Percentiles rank a stretch among this genome's conserved stretches.
Evolutionary conservation across 441 rosid species (phyloP).

Genomic region (Corymbia calophylla): DNA sequence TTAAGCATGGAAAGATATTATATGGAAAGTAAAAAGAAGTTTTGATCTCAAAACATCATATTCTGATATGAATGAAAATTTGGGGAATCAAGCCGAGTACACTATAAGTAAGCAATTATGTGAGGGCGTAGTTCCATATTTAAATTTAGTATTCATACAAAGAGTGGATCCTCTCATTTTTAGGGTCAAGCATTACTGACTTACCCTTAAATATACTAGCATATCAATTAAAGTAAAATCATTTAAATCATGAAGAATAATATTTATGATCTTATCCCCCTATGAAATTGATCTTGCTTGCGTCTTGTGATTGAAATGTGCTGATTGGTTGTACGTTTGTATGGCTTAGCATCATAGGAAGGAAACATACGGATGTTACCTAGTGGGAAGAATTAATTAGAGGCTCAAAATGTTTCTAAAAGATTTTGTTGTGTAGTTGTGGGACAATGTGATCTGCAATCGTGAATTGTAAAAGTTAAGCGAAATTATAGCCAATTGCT

Average conservation of each 20-base stretch:
- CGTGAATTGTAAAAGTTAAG: not conserved
- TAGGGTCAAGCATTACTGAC: not conserved
- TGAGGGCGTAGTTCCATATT: not conserved
- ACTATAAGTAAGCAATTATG: not conserved
- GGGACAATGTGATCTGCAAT: not conserved
- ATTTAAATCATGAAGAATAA: not conserved
- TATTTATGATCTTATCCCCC: not conserved
- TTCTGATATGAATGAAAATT: not conserved
- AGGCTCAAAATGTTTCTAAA: not conserved
- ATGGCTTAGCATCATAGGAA: not conserved
- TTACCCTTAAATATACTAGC: not conserved
- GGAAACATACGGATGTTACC: not conserved
- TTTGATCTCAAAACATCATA: not conserved
- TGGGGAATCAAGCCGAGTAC: not conserved
- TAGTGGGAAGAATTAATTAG: not conserved
- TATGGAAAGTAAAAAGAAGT: not conserved
- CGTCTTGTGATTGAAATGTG: not conserved
- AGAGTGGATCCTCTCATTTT: not conserved
- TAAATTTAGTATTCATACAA: not conserved
- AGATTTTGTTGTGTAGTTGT: not conserved
- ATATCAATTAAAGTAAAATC: not conserved
- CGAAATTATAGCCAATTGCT: not conserved
- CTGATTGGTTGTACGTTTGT: not conserved
- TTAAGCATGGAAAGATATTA: not conserved
- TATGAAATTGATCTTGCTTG: not conserved